Evolutionary conservation across 768 basidiomycete species (phyloP).

Genomic region (Lyophyllum atratum): DNA sequence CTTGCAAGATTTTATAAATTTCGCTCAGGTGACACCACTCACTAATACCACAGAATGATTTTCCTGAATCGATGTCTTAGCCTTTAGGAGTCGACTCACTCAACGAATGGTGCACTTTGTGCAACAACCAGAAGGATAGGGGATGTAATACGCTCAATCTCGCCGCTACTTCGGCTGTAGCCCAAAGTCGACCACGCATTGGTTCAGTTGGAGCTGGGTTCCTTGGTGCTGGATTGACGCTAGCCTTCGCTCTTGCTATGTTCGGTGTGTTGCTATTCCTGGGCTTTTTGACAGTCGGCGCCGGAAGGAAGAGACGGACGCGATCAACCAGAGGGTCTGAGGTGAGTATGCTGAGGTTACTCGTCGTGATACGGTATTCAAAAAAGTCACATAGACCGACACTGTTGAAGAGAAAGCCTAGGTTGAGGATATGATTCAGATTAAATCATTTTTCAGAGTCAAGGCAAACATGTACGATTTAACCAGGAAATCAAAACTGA

Average conservation of each 20-base stretch:
- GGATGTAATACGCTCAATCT: constrained; percentile 53
- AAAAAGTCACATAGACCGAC: neutral
- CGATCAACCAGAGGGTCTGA: constrained; percentile 1
- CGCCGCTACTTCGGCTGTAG: constrained; percentile 32
- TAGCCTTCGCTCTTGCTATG: constrained; percentile 41
- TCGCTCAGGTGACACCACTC: constrained; percentile 30
- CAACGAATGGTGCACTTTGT: constrained; percentile 58
- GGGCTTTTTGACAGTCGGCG: constrained; percentile 36
- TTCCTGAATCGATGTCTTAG: constrained; percentile 28
- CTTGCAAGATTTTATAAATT: constrained; percentile 50
- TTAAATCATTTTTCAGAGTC: too few species aligned
- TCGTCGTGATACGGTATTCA: neutral
- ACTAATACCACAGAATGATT: neutral
- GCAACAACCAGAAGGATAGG: constrained; percentile 56
- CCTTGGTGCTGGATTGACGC: constrained; percentile 59
- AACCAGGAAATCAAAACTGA: too few species aligned
- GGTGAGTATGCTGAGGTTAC: neutral
- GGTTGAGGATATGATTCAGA: too few species aligned
- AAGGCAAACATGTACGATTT: too few species aligned
- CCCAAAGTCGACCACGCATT: constrained; percentile 35
- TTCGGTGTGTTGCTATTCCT: constrained; percentile 40
- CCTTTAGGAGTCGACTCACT: constrained; percentile 53
- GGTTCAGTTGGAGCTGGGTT: constrained; percentile 66
- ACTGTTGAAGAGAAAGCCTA: neutral
- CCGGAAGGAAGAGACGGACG: constrained; percentile 9